These are phyloP conservation scores for Penicillium olsonii DNA, from an alignment of 2,329 filamentous ascomycete genomes.

Conservation along the genomic window DNA sequence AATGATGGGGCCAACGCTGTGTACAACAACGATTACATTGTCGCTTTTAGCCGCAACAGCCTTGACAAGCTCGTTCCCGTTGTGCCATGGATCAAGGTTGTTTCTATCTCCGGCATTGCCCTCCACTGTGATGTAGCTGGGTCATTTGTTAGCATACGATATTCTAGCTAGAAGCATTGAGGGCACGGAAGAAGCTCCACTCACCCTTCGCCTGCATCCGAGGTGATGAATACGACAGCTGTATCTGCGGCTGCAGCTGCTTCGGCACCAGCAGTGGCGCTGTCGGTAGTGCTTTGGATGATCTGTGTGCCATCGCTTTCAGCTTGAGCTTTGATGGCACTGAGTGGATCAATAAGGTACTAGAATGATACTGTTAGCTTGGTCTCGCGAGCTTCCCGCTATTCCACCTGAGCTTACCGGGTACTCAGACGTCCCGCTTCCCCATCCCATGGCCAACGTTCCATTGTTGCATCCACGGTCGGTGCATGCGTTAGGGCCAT, in stretches of 20 bases:
- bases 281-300: constrained; percentile 42
- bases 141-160: not conserved
- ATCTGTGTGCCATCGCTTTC: constrained; percentile 45
- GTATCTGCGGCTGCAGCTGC: constrained; percentile 42
- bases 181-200: not conserved
- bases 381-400: not conserved
- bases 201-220: constrained; percentile 49
- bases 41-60: constrained; percentile 60
- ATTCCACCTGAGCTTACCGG: constrained; percentile 40
- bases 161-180: not conserved
- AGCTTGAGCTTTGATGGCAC: constrained; percentile 43
- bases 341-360: constrained; percentile 48
- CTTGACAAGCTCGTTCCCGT: constrained; percentile 49
- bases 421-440: constrained; percentile 71
- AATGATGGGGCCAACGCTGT: constrained; percentile 63
- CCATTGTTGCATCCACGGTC: constrained; percentile 68
- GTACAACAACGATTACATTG: constrained; percentile 65
- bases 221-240: constrained; percentile 53
- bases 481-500: constrained; percentile 55
- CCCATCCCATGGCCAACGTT: constrained; percentile 73
- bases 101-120: constrained; percentile 57
- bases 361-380: constrained; percentile 6
- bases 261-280: constrained; percentile 35
- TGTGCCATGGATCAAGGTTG: constrained; percentile 50
- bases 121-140: constrained; percentile 51